phyloP scores from a whole-genome alignment of 331 rosid genomes.

The Quercus phellos region DNA sequence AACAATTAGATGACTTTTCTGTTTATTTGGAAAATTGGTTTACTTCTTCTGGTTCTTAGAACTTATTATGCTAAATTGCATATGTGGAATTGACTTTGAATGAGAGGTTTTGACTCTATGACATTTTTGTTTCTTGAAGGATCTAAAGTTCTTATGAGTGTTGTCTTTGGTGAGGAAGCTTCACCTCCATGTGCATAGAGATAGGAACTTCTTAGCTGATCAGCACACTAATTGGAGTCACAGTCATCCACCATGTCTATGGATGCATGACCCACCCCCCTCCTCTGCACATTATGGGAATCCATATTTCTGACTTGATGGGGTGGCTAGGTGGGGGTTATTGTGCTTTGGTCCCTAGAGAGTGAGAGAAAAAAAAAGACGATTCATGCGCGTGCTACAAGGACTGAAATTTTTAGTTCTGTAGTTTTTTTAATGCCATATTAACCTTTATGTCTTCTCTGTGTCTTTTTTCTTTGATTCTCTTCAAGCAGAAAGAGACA shows the following conservation, averaged over 20 bases:
- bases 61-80: not conserved
- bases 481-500: conserved; percentile 3
- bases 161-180: not conserved
- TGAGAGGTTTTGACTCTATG: not conserved
- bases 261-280: too few species aligned
- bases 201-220: not conserved
- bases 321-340: too few species aligned
- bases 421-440: not conserved
- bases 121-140: not conserved
- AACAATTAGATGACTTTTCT: not conserved
- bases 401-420: not conserved
- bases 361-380: not conserved
- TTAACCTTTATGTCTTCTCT: conserved; percentile 1
- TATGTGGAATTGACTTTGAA: not conserved
- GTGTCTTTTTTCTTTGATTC: not conserved
- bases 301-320: too few species aligned
- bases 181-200: not conserved
- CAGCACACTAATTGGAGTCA: not conserved
- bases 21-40: not conserved
- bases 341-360: too few species aligned
- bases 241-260: too few species aligned
- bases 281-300: too few species aligned
- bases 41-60: not conserved
- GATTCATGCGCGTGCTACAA: not conserved
- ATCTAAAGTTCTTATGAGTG: not conserved